Percentiles rank a stretch among this genome's conserved stretches.
Evolutionary conservation across 1,284 basidiomycete genomes (phyloP).

Genomic region (Malassezia obtusa): DNA sequence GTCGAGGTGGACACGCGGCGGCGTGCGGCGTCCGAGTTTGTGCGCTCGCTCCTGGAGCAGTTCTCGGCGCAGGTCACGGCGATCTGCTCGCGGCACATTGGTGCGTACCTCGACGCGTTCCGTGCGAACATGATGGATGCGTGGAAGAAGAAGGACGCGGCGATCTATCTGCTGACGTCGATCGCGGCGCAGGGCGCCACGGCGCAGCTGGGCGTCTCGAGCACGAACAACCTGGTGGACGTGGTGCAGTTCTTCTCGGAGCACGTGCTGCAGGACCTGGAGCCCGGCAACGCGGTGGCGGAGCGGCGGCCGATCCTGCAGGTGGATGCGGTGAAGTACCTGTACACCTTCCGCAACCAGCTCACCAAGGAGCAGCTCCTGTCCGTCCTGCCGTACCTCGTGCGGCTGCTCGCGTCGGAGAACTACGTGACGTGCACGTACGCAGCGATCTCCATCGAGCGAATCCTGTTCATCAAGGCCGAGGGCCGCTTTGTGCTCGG

Average conservation of each 20-base stretch:
- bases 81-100: conserved; percentile 75
- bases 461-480: conserved; percentile 68
- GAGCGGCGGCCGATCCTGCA: conserved; percentile 65
- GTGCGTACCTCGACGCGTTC: conserved; percentile 60
- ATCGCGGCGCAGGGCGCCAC: conserved; percentile 82
- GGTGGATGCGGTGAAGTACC: conserved; percentile 71
- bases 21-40: conserved; percentile 83
- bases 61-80: conserved; percentile 73
- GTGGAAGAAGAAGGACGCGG: conserved; percentile 91
- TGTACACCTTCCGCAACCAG: conserved; percentile 74
- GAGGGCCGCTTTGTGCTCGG: conserved; percentile 56
- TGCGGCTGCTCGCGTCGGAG: conserved; percentile 61
- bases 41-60: conserved; percentile 71
- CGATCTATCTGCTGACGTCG: conserved; percentile 85
- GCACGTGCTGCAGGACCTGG: conserved; percentile 77
- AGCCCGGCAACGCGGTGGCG: conserved; percentile 45
- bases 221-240: conserved; percentile 81
- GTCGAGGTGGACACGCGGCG: conserved; percentile 63
- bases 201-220: conserved; percentile 64
- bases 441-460: conserved; percentile 50
- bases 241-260: conserved; percentile 91
- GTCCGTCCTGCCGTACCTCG: conserved; percentile 76
- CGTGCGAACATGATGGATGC: conserved; percentile 57
- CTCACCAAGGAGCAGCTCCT: conserved; percentile 88
- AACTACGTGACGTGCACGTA: conserved; percentile 51